Evolutionary conservation across 495 filamentous ascomycete species (phyloP).

Genomic region (Cetradonia linearis): DNA sequence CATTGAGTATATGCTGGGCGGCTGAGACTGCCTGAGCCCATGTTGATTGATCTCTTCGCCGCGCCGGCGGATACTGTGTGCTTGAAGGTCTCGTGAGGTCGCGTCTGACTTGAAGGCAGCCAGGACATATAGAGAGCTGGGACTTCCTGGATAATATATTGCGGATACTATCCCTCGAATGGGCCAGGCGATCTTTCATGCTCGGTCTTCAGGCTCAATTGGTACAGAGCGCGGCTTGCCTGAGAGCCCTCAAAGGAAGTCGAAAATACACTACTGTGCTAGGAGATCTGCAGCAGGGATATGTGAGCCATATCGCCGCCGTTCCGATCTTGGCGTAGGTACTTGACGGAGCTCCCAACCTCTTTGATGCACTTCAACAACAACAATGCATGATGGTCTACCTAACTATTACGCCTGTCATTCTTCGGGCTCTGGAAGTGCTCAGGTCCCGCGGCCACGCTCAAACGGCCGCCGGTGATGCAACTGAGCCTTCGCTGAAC

Average conservation of each 20-base stretch:
- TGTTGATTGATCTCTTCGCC: conserved; percentile 36
- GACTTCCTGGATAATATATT: neutral
- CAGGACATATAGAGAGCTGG: conserved; percentile 11
- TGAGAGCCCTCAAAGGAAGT: neutral
- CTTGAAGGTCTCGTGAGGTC: conserved; percentile 8
- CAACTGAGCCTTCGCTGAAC: conserved; percentile 34
- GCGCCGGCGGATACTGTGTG: conserved; percentile 12
- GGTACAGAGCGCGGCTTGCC: too few species aligned
- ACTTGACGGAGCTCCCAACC: too few species aligned
- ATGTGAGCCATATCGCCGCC: neutral
- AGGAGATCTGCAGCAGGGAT: conserved; percentile 5
- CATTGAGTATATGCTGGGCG: conserved; percentile 64
- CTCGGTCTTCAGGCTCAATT: conserved; percentile 5
- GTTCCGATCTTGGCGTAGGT: neutral
- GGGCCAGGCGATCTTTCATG: conserved; percentile 18
- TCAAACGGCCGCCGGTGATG: neutral
- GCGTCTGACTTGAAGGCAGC: conserved; percentile 12
- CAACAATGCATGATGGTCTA: conserved; percentile 52
- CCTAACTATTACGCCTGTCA: conserved; percentile 61
- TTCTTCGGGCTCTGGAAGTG: conserved; percentile 51
- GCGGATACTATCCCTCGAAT: neutral
- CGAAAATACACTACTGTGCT: neutral
- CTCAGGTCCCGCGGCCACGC: neutral
- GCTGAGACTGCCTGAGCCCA: conserved; percentile 65
- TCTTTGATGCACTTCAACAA: too few species aligned